These are phyloP conservation scores for Pleurotus ostreatus DNA, from an alignment of 768 basidiomycete genomes.

Conservation along the genomic window DNA sequence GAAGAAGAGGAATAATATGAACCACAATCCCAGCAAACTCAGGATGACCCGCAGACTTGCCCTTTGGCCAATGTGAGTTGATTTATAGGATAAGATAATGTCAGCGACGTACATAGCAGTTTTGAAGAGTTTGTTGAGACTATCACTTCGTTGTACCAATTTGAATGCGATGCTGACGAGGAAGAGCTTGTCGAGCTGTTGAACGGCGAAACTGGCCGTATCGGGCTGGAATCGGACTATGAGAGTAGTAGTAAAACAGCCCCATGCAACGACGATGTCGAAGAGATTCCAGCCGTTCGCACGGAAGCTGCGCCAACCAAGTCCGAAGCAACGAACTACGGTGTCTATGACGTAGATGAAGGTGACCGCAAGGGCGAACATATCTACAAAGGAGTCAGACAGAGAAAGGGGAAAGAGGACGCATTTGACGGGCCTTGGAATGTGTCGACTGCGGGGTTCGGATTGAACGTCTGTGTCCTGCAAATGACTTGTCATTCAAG, in stretches of 20 bases:
- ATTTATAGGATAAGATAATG: conserved; percentile 18
- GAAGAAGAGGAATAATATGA: conserved; percentile 88
- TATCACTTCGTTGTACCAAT: conserved; percentile 83
- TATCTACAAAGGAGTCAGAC: conserved; percentile 39
- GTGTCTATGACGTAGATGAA: conserved; percentile 76
- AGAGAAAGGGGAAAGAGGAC: conserved; percentile 6
- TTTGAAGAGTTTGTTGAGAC: conserved; percentile 94
- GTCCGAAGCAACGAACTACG: conserved; percentile 70
- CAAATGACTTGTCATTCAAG: not conserved
- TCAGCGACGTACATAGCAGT: conserved; percentile 78
- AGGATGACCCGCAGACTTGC: conserved; percentile 84
- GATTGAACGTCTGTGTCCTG: conserved; percentile 79
- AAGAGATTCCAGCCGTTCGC: conserved; percentile 94
- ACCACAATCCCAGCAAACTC: conserved; percentile 83
- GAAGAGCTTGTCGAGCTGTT: conserved; percentile 86
- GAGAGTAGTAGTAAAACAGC: conserved; percentile 81
- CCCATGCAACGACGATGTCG: conserved; percentile 75
- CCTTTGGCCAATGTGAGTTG: conserved; percentile 32
- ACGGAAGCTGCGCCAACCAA: conserved; percentile 82
- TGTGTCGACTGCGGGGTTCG: conserved; percentile 42
- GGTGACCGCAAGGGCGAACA: conserved; percentile 73
- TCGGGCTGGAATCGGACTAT: conserved; percentile 53
- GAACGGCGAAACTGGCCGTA: conserved; percentile 31
- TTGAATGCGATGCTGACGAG: conserved; percentile 93
- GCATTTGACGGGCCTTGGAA: conserved; percentile 55